Conservation (phyloP, 441 rosid species). For the Gossypium davidsonii region DNA sequence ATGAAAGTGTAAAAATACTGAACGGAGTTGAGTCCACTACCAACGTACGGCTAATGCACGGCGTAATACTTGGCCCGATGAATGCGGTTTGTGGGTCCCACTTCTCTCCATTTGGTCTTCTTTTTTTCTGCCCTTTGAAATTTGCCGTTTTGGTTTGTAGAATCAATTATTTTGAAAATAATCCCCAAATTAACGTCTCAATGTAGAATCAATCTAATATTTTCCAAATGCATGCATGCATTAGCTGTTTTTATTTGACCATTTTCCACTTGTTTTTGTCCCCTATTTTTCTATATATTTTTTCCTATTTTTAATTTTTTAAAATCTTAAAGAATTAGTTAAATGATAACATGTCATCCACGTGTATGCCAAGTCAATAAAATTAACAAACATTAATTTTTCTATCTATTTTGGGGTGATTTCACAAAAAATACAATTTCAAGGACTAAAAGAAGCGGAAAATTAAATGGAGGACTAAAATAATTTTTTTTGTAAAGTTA, state of each 20-base stretch:
- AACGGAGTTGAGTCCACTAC: constrained; percentile 13
- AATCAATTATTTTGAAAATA: background rate
- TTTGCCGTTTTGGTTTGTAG: no score
- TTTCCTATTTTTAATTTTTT: no score
- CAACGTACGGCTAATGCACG: constrained; percentile 52
- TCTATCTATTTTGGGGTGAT: no score
- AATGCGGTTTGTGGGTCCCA: constrained; percentile 41
- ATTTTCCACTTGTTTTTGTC: background rate
- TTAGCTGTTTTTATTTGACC: background rate
- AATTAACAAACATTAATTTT: no score
- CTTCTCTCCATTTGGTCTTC: background rate
- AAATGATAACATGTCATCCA: no score
- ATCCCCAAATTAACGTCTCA: background rate
- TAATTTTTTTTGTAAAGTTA: no score
- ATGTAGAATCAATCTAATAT: background rate
- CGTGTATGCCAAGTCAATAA: no score
- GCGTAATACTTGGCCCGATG: constrained; percentile 57
- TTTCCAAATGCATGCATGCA: background rate
- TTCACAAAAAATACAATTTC: no score
- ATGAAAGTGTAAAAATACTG: constrained; percentile 1
- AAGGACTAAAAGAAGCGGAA: no score
- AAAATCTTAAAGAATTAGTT: no score
- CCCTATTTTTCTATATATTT: no score
- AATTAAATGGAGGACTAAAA: no score
- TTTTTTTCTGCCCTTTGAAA: background rate